These are phyloP conservation scores for Porodaedalea pini DNA, from an alignment of 1,284 basidiomycete genomes.

Conservation along the genomic window DNA sequence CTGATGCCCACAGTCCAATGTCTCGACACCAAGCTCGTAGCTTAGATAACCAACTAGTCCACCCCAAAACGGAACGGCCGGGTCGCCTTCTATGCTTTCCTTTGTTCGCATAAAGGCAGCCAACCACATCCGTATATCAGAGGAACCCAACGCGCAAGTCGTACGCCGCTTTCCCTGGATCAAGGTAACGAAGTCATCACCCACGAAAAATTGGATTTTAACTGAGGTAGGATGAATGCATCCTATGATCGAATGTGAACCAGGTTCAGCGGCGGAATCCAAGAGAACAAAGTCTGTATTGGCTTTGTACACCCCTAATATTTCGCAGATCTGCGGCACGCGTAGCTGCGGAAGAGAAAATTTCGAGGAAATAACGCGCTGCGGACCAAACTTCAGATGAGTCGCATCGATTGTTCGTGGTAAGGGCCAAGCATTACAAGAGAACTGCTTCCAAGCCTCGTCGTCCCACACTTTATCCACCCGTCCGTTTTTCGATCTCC, in stretches of 20 bases:
- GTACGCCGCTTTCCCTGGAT: constrained; percentile 20
- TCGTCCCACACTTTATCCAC: constrained; percentile 39
- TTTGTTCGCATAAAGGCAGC: constrained; percentile 57
- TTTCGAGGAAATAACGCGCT: constrained; percentile 24
- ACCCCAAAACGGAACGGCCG: constrained; percentile 72
- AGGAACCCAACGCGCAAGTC: constrained; percentile 34
- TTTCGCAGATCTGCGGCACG: constrained; percentile 51
- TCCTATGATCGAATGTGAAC: constrained; percentile 69
- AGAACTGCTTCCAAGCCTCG: constrained; percentile 27
- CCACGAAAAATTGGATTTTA: constrained; percentile 55
- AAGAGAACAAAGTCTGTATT: constrained; percentile 63
- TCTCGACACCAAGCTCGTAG: constrained; percentile 69
- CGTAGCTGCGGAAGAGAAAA: constrained; percentile 42
- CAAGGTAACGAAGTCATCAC: constrained; percentile 41
- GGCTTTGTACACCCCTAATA: constrained; percentile 55
- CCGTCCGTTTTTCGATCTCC: constrained; percentile 41
- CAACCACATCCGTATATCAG: constrained; percentile 70
- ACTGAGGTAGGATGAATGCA: constrained; percentile 48
- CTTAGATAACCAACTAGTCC: constrained; percentile 69
- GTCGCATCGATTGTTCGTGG: constrained; percentile 28
- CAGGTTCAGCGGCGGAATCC: constrained; percentile 70
- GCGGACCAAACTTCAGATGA: constrained; percentile 23
- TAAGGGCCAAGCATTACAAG: constrained; percentile 46
- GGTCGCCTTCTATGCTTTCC: constrained; percentile 43
- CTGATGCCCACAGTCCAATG: constrained; percentile 34